Base-by-base conservation (phyloP, 164 flowering plant species). In the Stephania japonica region DNA sequence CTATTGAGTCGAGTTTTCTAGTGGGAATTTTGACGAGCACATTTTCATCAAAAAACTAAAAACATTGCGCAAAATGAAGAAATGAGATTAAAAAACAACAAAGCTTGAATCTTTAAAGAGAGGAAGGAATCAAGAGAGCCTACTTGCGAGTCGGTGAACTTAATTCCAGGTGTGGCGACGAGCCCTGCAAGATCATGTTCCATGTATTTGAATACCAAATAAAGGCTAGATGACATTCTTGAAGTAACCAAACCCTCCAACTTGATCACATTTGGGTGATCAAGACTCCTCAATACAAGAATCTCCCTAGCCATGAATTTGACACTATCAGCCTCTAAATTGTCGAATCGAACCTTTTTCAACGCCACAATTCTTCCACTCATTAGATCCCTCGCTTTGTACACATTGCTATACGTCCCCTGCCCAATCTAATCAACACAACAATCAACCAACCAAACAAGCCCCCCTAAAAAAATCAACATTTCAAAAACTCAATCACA, bases 341-440 rank as follows among this genome's bases (percentile, higher is more conserved):
- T 89, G 76, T 88, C 96, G 73, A 89, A 89, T 76, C 91, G 86
- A 56, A 91, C 96, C 73, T 91, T 91, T 86, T 91, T 91, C 75
- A 91, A 70, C 12, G 96, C 93, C 66, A 91, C 96, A 43, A 89
- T 84, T 68, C 87, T 91, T 25, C 91, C 93, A 0, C 87, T 87
- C 11, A 84, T 41, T 19, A 86, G 83, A 73, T 91, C 93, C 67
- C 84, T 85, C 0, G 96, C 96, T 80, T 87, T 90, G 72, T 90
- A 90, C 70, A 90, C 96, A 82, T 90, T 90, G 83, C 96, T 90
- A 74, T 90, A 89, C 4, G 96, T 90, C 66, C 96, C 96, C 78
- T 89, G 91, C 79, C 95, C 95, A 81, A 90, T 87, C 91, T 85
- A 73, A 75, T n/a, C 64, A 59, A 59, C n/a, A 47, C 25, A 65